A percentile compares a stretch with the other conserved stretches of the same genome.
phyloP scores from a whole-genome alignment of 805 yeast species.

The Candida ipomoeae region DNA sequence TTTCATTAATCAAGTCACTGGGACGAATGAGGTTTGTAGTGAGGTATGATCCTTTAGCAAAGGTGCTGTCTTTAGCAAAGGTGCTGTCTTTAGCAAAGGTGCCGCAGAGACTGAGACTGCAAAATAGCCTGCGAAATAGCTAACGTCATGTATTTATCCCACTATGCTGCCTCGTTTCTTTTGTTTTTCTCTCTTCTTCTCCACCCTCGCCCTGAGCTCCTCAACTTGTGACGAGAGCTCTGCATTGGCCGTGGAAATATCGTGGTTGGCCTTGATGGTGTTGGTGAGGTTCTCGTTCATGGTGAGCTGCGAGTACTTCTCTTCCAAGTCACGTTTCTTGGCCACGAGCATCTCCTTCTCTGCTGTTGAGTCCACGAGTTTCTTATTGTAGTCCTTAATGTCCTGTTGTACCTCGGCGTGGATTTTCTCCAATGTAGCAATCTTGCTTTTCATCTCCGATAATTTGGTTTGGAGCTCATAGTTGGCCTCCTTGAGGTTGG shows the following conservation, averaged over 20 bases:
- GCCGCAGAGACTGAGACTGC: no score
- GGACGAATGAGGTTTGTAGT: no score
- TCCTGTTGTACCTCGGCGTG: slow-evolving; percentile 26
- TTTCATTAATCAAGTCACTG: no score
- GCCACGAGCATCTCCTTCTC: slow-evolving; percentile 18
- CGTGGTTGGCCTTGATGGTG: slow-evolving; percentile 39
- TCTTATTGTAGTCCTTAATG: slow-evolving; percentile 25
- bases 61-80: not conserved
- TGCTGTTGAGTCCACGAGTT: slow-evolving; percentile 19
- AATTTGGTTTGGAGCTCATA: slow-evolving; percentile 29
- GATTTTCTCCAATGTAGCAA: slow-evolving; percentile 29
- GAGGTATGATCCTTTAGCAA: not conserved
- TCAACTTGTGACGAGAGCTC: slow-evolving; percentile 35
- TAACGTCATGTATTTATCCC: not conserved
- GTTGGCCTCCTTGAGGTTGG: slow-evolving; percentile 35
- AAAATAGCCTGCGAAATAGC: not conserved
- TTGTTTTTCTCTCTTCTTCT: slow-evolving; percentile 25
- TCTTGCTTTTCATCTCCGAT: slow-evolving; percentile 24
- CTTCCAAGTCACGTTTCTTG: slow-evolving; percentile 17
- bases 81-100: no score
- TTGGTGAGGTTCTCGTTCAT: slow-evolving; percentile 37
- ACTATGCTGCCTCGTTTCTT: not conserved
- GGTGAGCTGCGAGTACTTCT: slow-evolving; percentile 28
- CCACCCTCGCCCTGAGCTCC: slow-evolving; percentile 22
- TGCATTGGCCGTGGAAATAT: slow-evolving; percentile 29